These are phyloP conservation scores for Cladosporium sp. DNA, from an alignment of 2,329 filamentous ascomycete genomes.

Conservation along the genomic window DNA sequence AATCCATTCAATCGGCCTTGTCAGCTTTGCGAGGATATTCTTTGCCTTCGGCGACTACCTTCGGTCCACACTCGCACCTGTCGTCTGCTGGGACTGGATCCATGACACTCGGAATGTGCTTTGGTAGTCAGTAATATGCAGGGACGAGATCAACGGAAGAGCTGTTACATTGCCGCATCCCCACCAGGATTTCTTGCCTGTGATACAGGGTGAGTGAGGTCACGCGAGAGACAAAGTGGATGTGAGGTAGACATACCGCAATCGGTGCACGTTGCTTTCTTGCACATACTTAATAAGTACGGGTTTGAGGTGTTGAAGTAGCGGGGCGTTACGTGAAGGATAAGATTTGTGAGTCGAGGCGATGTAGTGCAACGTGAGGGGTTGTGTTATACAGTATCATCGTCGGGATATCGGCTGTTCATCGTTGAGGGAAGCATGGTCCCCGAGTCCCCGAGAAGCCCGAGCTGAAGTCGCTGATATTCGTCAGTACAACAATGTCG, in stretches of 20 bases:
- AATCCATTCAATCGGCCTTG: conserved; percentile 22
- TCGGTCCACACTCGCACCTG: conserved; percentile 67
- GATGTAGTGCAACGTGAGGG: neutral
- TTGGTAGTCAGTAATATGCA: neutral
- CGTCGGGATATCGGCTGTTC: neutral
- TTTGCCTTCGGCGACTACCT: conserved; percentile 62
- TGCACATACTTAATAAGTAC: conserved; percentile 58
- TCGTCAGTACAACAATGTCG: neutral
- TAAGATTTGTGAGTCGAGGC: neutral
- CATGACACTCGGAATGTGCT: conserved; percentile 63
- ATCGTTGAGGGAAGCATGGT: neutral
- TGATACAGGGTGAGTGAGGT: conserved; percentile 22
- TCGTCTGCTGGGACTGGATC: conserved; percentile 59
- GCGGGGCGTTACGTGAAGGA: neutral
- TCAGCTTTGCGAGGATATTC: conserved; percentile 66
- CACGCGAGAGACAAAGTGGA: neutral
- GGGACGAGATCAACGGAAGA: neutral
- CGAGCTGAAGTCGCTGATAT: neutral
- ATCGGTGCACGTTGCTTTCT: conserved; percentile 61
- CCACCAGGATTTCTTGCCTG: conserved; percentile 39
- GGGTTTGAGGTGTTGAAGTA: neutral
- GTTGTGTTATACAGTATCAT: neutral
- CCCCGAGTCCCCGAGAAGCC: neutral
- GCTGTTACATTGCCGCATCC: conserved; percentile 33
- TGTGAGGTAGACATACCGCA: conserved; percentile 57